Base-by-base conservation (phyloP, 2,329 filamentous ascomycete species). In the Trichoderma sp. region DNA sequence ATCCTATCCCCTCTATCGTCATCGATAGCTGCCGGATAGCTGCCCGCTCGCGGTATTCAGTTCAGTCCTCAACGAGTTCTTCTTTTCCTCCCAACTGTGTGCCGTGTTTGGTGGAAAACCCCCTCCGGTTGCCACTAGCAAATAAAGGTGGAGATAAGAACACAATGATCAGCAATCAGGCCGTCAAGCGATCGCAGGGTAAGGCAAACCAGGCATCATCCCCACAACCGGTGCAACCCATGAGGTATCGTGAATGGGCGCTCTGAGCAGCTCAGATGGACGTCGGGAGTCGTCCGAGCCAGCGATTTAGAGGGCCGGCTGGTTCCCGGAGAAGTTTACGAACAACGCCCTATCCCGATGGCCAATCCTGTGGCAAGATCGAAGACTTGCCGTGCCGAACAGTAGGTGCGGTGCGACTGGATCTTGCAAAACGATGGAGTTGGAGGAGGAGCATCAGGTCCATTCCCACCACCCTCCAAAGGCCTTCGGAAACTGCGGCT, bases 401-500 rank as follows among this genome's bases (percentile, higher is more conserved):
- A 53, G 67, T 56, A 70, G 67, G 67, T 70, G 67, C 57, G 43
- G 58, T 63, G 58, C 58, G 26, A 53, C 67, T 34, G 39, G 47
- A 70, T 34, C 67, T 56, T 56, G 57, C 58, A 63, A 63, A 43
- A 56, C 21, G 36, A 69, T 60, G 39, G 65, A 69, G 18, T 9
- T 61, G 53, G 56, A 57, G 47, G 30, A 24, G 28, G 32, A 43
- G 30, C 61, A 34, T 61, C 56, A 53, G 39, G 34, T 12, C 28
- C 28, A n/a, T 58, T 47, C 15, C 58, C 51, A 18, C 57, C 60
- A 70, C 69, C 60, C 51, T 51, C 60, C 47, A 63, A 63, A 64
- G 51, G 34, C 24, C 57, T 71, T 58, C 69, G 60, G 60, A 43
- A 71, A 64, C 51, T 71, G 69, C 69, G 69, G 69, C 47, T 71